These are phyloP conservation scores for Neopestalotiopsis clavispora DNA, from an alignment of 2,329 filamentous ascomycete genomes.

Conservation along the genomic window DNA sequence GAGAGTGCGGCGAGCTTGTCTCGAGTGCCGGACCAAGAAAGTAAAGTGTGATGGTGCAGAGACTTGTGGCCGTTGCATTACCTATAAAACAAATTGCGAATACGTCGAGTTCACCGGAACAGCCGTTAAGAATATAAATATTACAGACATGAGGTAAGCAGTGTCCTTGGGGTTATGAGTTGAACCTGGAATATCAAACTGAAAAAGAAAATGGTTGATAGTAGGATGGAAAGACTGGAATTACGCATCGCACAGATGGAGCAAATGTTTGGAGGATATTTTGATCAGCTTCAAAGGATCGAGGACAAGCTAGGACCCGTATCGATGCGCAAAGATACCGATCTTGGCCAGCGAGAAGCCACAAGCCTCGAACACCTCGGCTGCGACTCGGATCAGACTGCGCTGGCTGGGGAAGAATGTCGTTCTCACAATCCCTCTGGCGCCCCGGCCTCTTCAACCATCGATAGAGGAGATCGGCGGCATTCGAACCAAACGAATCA, in stretches of 20 bases:
- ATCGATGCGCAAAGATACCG: too few species aligned
- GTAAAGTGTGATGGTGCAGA: conserved; percentile 8
- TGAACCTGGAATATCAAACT: too few species aligned
- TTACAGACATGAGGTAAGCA: not conserved
- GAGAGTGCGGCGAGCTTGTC: conserved; percentile 4
- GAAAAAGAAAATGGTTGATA: not conserved
- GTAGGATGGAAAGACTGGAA: conserved; percentile 5
- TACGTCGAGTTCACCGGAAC: not conserved
- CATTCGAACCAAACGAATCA: not conserved
- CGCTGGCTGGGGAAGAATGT: not conserved
- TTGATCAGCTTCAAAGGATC: not conserved
- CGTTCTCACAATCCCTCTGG: not conserved
- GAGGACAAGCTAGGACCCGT: not conserved
- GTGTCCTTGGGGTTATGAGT: too few species aligned
- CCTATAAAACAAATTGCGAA: not conserved
- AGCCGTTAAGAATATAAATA: not conserved
- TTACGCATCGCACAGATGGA: not conserved
- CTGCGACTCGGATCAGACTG: not conserved
- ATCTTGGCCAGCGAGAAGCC: not conserved
- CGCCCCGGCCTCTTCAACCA: not conserved
- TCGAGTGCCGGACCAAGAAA: conserved; percentile 11
- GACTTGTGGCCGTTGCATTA: not conserved
- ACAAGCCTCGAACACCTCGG: not conserved
- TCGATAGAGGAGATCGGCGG: not conserved
- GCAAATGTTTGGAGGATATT: conserved; percentile 6